Base-by-base conservation (phyloP, 75 land plant genomes). In the Cryptomeria japonica region DNA sequence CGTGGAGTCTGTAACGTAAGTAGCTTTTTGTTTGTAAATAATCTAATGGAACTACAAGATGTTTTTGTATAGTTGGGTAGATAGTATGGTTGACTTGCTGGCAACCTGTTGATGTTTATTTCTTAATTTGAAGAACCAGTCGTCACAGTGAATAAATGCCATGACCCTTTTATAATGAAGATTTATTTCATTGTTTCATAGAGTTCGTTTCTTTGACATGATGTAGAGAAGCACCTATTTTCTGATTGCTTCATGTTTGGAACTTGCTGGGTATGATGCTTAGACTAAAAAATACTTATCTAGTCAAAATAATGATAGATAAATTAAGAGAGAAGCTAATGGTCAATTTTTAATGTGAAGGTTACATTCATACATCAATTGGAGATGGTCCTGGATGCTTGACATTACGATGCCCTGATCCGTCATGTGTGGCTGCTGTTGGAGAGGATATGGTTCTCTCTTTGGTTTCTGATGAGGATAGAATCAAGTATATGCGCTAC, bases 331-430 rank as follows among this genome's bases (percentile, higher is more conserved):
- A 68, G 44, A 22, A 25, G 19, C 44, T 70, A 37, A 53, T n/a
- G 12, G n/a, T 25, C n/a, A 25, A 19, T 58, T n/a, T 86, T 84
- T 58, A 12, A 44, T 82, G 47, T 84, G 42, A 77, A 94, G 94
- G 93, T 37, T 95, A 95, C 85, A 91, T 94, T 73, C 89, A 91
- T 86, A 90, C 94, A 87, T 77, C 96, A 8, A 90, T 94, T n/a
- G 87, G 87, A 56, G 96, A 94, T 88, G 96, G 96, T n/a, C 94
- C 96, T 70, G 96, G 96, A 80, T 95, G 96, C 87, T 87, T 95
- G 83, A 87, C 79, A 56, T 78, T 95, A 61, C 88, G 95, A 22
- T 95, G 96, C 80, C 95, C 96, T 80, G 93, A 94, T 90, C 95
- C 95, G 25, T 88, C 92, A 28, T 95, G 96, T 86, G 56, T 84